Evolutionary conservation across 169 alveolate species (phyloP), one percentile per base, ranked within the genome.

Genomic region (Eimeria zaria): DNA sequence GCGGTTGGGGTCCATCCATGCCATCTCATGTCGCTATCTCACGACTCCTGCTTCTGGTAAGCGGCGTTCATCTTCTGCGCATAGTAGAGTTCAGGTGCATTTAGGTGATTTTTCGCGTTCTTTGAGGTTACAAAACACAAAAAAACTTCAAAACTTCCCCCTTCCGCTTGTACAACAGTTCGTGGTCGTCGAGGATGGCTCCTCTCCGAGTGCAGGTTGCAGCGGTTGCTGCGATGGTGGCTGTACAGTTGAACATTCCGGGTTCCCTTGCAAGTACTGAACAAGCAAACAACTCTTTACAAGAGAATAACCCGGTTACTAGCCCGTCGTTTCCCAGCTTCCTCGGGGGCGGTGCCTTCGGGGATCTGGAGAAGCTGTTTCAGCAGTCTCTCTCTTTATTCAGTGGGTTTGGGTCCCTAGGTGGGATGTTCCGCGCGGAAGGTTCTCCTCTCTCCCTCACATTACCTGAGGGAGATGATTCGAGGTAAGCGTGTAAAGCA

Each of bases 151-250:
- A 33, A 69, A 69, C 78, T 69, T 33, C 14, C 74, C 33, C 48
- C 5, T 69, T 69, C 78, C 58, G 48, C 24, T 69, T 30, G 48
- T 48, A 33, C 78, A 69, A 48, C 78, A 0, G 7, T 22, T 78
- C 41, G 62, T 46, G 36, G 88, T 20, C 27, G 62, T 33, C 53
- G 6, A 48, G 36, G 51, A 81, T 81, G 90, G 90, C 90, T 55
- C 90, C 90, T n/a, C 71, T 81, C 73, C 90, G 71, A 55, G 67
- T 81, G 36, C 67, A 55, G 73, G 58, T 81, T 81, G 90, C 90
- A 24, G 36, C 90, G 39, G 30, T 81, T n/a, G 90, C 90, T 51
- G 90, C 90, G n/a, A 24, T 81, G 67, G 51, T 81, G 53, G 90
- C 73, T 9, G 90, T 51, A 55, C 90, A 81, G 51, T 74, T 51